Evolutionary conservation across 371 early-diverging fungal species (phyloP), one percentile per base, ranked within the genome.

Genomic region (Edhazardia aedis): DNA sequence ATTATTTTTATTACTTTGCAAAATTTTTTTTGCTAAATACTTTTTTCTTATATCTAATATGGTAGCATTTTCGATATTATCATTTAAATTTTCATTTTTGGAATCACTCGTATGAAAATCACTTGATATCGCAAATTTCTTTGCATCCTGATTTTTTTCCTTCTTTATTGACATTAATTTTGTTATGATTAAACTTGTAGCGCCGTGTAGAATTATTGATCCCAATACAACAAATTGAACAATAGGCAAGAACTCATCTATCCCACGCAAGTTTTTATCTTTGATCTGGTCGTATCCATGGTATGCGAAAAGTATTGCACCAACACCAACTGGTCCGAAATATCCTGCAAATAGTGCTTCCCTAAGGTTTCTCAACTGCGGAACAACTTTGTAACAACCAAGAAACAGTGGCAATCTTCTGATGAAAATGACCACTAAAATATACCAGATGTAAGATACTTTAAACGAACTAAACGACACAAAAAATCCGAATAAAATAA

Each of bases 321-420:
- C 79, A 16, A 80, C 80, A 11, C 91, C 91, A 47, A 91, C 82
- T 0, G 92, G 92, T 1, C 89, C 92, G 64, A 88, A 90, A 85
- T 86, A 89, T 0, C 92, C 92, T 22, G 83, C 80, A 67, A 88
- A 88, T 1, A 85, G 62, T 0, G 83, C 85, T 63, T 89, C 87
- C 25, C 79, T 76, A 46, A 71, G 77, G 0, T 72, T 81, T 24
- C 76, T 70, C 30, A 89, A 59, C 0, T 81, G 79, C 0, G 82
- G 82, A 45, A 88, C 79, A 1, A 75, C 63, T 6, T 72, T 71
- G 29, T 79, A 76, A 26, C 83, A 58, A 0, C 75, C 57, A 29
- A 84, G 37, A 1, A 89, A 69, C 36, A 78, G 72, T 0, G 90
- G 86, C 2, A 86, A 63, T 4, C 92, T 76, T 39, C 92, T 76